phyloP scores from a whole-genome alignment of 2,329 filamentous ascomycete species.

The Fusarium nisikadoi region DNA sequence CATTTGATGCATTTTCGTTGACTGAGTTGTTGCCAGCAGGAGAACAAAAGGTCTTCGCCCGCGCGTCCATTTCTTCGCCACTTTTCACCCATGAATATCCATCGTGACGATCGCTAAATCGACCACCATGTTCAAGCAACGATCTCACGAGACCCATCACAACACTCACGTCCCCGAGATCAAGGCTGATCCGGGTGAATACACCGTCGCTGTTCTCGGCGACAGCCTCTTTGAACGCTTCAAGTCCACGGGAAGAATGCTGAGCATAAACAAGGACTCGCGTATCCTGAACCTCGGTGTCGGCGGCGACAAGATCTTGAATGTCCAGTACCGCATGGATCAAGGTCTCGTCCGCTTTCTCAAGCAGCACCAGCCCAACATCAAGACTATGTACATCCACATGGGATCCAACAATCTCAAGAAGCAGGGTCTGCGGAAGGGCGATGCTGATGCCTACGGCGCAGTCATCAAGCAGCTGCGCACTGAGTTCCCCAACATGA shows the following conservation, averaged over 20 bases:
- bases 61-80: not conserved
- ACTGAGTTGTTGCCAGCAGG: fast-evolving
- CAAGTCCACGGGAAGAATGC: not conserved
- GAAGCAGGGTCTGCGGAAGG: not conserved
- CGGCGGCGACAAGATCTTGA: constrained; percentile 14
- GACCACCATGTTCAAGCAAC: constrained; percentile 13
- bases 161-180: constrained; percentile 6
- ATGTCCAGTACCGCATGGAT: constrained; percentile 8
- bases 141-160: constrained; percentile 17
- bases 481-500: not conserved
- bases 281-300: not conserved
- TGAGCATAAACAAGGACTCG: not conserved
- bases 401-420: constrained; percentile 18
- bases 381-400: constrained; percentile 12
- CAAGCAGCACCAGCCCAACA: not conserved
- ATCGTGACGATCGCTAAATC: not conserved
- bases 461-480: not conserved
- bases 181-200: not conserved
- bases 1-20: not conserved
- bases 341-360: not conserved
- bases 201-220: not conserved
- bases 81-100: not conserved
- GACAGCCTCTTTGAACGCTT: constrained; percentile 20
- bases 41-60: not conserved
- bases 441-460: not conserved